Base-by-base conservation (phyloP, 441 rosid species). In the Omphalea diandra region DNA sequence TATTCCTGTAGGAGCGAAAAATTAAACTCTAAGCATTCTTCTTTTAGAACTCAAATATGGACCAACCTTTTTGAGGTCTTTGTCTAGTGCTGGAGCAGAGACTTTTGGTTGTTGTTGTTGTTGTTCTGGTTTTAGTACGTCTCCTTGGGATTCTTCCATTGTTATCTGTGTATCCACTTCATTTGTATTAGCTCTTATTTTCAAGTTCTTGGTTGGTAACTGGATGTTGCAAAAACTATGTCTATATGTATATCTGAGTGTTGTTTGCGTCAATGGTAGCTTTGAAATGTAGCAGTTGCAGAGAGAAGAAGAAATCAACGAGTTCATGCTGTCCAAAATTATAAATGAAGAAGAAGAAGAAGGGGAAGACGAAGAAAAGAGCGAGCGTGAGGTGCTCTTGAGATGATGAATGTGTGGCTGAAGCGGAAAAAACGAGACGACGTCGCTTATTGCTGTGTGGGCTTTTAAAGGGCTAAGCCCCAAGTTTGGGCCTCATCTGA, bases 61-160 rank as follows among this genome's bases (percentile, higher is more conserved):
- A 18, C 65, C 57, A 27, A 85, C 97, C 97, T 91, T 89, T 83
- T 84, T 89, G 80, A 89, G 87, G 83, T 92, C 93, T 71, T 85
- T 85, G 53, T 84, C 89, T 27, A 90, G 72, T 24, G 80, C 73
- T 63, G 83, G 56, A 7, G 55, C 11, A 58, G 75, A 63, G 22
- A 26, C 40, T 3, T 67, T 67, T 73, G 47, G 10, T 72, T 43
- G 79, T 55, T 72, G 70, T 66, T 73, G n/a, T n/a, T n/a, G 72
- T 67, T 73, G 55, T 63, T 72, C 65, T 15, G 57, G 60, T 22
- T 27, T 40, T 15, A n/a, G n/a, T n/a, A n/a, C n/a, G n/a, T n/a
- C n/a, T n/a, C n/a, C n/a, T n/a, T n/a, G n/a, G n/a, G n/a, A n/a
- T n/a, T n/a, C n/a, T n/a, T n/a, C n/a, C n/a, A n/a, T n/a, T n/a